Conservation (phyloP, 2,329 filamentous ascomycete genomes). For the Chrysoporthe cubensis region DNA sequence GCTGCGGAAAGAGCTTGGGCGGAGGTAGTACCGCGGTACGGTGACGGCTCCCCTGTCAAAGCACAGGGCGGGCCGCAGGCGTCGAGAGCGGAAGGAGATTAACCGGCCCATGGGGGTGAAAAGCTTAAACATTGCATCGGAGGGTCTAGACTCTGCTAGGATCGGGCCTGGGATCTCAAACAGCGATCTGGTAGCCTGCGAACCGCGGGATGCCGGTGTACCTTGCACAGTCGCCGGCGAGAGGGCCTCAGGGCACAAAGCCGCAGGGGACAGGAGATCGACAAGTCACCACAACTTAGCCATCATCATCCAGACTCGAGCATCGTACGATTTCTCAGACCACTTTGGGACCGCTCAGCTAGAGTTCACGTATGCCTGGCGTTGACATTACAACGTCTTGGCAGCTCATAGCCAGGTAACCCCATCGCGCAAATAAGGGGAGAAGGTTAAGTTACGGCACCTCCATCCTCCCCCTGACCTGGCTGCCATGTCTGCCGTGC, state of each 20-base stretch:
- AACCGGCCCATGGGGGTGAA: neutral
- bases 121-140: neutral
- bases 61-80: neutral
- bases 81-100: neutral
- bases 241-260: neutral
- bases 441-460: neutral
- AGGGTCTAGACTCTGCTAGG: neutral
- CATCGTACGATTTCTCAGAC: constrained; percentile 15
- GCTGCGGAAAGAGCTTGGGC: constrained; percentile 38
- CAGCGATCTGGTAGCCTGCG: neutral
- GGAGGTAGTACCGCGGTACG: constrained; percentile 28
- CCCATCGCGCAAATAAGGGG: neutral
- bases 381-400: neutral
- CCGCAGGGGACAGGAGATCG: neutral
- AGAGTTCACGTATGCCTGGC: neutral
- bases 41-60: neutral
- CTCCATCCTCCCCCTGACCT: neutral
- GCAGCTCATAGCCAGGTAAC: neutral
- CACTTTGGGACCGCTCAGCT: neutral
- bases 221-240: neutral
- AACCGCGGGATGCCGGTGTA: neutral
- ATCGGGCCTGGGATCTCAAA: neutral
- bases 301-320: neutral
- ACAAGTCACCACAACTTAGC: neutral
- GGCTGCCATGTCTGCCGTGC: neutral